Percentiles rank a stretch among this genome's conserved stretches.
Conservation (phyloP, 2,329 filamentous ascomycete genomes). For the Ascochyta rabiei region DNA sequence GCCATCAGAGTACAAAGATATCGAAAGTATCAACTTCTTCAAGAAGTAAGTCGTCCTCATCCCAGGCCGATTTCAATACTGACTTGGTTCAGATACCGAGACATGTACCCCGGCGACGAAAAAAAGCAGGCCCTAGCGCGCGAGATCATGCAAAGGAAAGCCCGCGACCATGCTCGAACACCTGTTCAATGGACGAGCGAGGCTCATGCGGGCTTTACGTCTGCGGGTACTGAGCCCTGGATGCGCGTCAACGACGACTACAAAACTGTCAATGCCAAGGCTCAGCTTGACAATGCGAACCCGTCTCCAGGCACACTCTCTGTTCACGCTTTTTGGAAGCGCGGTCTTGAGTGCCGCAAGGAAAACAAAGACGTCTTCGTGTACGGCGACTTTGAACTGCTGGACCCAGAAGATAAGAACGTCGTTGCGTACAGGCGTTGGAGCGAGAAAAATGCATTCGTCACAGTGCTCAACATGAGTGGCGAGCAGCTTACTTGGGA, state of each 20-base stretch:
- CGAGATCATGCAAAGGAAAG: conserved; percentile 61
- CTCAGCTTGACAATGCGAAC: conserved; percentile 51
- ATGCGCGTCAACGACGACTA: conserved; percentile 66
- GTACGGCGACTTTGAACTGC: conserved; percentile 63
- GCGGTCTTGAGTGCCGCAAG: conserved; percentile 61
- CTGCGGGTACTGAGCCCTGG: conserved; percentile 59
- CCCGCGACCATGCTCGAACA: conserved; percentile 69
- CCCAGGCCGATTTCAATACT: neutral
- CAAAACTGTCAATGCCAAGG: conserved; percentile 61
- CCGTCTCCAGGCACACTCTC: conserved; percentile 47
- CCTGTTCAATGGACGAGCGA: conserved; percentile 70
- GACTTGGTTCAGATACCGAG: conserved; percentile 28
- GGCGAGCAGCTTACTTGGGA: conserved; percentile 39
- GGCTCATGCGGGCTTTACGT: conserved; percentile 67
- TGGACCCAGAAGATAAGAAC: conserved; percentile 54
- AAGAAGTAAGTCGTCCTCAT: conserved; percentile 37
- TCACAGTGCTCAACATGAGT: conserved; percentile 45
- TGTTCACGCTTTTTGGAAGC: conserved; percentile 67
- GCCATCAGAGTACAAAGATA: conserved; percentile 57
- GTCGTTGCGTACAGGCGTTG: conserved; percentile 43
- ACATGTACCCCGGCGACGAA: conserved; percentile 36
- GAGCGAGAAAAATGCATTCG: conserved; percentile 33
- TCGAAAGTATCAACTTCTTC: conserved; percentile 64
- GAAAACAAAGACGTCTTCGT: conserved; percentile 65
- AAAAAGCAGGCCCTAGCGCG: conserved; percentile 37